Conservation (phyloP, 495 filamentous ascomycete genomes). For the Lepraria neglecta region DNA sequence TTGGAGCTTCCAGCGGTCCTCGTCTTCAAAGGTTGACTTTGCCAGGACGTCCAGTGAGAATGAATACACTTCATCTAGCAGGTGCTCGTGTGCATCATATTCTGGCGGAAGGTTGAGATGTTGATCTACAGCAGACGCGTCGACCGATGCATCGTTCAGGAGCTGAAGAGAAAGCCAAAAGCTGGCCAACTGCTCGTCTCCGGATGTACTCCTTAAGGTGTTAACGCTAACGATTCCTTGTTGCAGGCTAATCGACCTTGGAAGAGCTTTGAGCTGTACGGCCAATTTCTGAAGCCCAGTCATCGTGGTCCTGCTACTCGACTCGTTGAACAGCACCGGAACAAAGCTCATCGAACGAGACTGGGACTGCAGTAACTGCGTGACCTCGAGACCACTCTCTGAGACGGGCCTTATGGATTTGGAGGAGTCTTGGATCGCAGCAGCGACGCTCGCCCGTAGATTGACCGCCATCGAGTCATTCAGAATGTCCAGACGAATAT, state of each 20-base stretch:
- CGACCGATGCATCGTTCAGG: conserved; percentile 46
- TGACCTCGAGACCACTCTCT: conserved; percentile 22
- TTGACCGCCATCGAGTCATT: conserved; percentile 57
- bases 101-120: conserved; percentile 53
- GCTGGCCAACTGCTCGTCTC: conserved; percentile 55
- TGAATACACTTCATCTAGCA: conserved; percentile 74
- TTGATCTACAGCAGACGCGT: conserved; percentile 54
- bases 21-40: conserved; percentile 41
- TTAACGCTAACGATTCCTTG: conserved; percentile 54
- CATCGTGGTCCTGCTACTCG: conserved; percentile 58
- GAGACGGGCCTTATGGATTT: conserved; percentile 31
- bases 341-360: conserved; percentile 42
- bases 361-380: conserved; percentile 12
- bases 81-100: conserved; percentile 43
- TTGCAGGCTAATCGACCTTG: conserved; percentile 36
- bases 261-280: conserved; percentile 31
- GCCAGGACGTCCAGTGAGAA: conserved; percentile 62
- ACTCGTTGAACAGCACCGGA: conserved; percentile 56
- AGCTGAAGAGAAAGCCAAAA: conserved; percentile 80
- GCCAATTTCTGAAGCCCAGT: conserved; percentile 45
- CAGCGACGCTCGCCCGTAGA: conserved; percentile 42
- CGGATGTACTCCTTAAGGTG: conserved; percentile 49
- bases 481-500: conserved; percentile 63
- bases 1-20: conserved; percentile 60
- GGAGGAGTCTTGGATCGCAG: conserved; percentile 34